Conservation (phyloP, 176 grass and related monocot species). For the Zea luxurians region DNA sequence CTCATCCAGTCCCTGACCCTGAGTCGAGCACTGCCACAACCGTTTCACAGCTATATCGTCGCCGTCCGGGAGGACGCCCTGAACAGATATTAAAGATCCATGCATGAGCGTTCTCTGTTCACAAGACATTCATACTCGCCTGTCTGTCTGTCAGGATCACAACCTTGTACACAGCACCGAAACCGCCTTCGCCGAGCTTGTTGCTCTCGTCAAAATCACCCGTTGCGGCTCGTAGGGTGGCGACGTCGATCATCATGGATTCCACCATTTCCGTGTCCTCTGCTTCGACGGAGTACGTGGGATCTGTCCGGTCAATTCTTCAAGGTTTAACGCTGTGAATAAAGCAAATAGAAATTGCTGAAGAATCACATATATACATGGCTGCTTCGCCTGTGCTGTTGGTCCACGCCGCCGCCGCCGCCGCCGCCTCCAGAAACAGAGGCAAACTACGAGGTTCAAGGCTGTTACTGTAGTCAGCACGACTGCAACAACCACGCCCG, state of each 20-base stretch:
- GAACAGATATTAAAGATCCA: too few species aligned
- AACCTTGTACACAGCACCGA: slow-evolving; percentile 28
- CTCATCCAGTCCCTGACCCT: slow-evolving; percentile 31
- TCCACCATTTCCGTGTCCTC: slow-evolving; percentile 31
- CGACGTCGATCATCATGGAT: slow-evolving; percentile 39
- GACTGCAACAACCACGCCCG: slow-evolving; percentile 21
- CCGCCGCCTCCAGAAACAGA: slow-evolving; percentile 33
- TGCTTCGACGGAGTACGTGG: neutral
- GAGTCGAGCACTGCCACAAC: slow-evolving; percentile 27
- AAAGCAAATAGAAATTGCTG: neutral
- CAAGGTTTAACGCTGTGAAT: neutral
- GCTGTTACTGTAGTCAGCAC: slow-evolving; percentile 26
- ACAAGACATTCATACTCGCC: too few species aligned
- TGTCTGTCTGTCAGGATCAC: too few species aligned
- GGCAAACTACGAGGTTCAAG: slow-evolving; percentile 33
- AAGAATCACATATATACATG: neutral
- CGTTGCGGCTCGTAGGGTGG: slow-evolving; percentile 39
- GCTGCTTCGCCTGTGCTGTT: neutral
- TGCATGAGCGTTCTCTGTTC: too few species aligned
- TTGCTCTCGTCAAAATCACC: slow-evolving; percentile 38
- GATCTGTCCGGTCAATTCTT: slow-evolving; percentile 14
- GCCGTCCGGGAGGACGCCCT: slow-evolving; percentile 30
- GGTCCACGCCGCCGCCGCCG: neutral
- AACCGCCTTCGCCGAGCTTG: slow-evolving; percentile 48
- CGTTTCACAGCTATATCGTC: slow-evolving; percentile 40